phyloP scores from a whole-genome alignment of 2,329 filamentous ascomycete genomes.

The Aspergillus ruber region DNA sequence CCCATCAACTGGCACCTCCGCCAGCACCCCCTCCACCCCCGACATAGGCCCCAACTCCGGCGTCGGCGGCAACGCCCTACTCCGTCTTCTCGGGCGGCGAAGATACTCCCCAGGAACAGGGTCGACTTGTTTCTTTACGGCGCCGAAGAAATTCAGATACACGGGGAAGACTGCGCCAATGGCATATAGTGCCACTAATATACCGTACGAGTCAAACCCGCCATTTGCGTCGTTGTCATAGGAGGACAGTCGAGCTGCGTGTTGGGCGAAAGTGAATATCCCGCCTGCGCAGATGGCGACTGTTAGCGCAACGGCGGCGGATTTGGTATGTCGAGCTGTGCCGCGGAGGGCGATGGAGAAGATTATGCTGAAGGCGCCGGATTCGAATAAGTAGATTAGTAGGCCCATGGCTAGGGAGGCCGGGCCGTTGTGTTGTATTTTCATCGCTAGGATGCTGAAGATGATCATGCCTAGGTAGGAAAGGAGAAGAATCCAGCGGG shows the following conservation, averaged over 20 bases:
- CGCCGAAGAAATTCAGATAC: constrained; percentile 46
- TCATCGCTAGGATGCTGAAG: constrained; percentile 47
- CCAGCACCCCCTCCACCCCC: no score
- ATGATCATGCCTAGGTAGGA: constrained; percentile 49
- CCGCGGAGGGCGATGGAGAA: constrained; percentile 55
- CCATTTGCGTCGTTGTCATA: constrained; percentile 25
- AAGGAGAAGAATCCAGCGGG: constrained; percentile 51
- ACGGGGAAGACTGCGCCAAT: constrained; percentile 49
- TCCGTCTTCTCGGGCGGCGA: constrained; percentile 12
- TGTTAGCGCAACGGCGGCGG: constrained; percentile 49
- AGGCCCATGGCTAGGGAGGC: constrained; percentile 44
- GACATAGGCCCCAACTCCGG: no score
- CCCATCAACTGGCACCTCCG: no score
- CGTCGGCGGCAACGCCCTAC: background rate
- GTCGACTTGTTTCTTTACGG: constrained; percentile 47
- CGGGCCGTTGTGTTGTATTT: constrained; percentile 33
- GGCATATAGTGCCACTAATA: constrained; percentile 48
- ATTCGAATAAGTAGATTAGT: constrained; percentile 55
- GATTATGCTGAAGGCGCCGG: constrained; percentile 54
- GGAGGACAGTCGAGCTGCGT: constrained; percentile 26
- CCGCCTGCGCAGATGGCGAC: constrained; percentile 50
- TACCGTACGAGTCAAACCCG: constrained; percentile 45
- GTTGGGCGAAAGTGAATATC: constrained; percentile 51
- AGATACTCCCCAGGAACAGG: constrained; percentile 37
- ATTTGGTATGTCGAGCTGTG: constrained; percentile 52